A percentile compares a stretch with the other conserved stretches of the same genome.
phyloP scores from a whole-genome alignment of 2,329 filamentous ascomycete genomes.

The Microthyrium microscopicum region DNA sequence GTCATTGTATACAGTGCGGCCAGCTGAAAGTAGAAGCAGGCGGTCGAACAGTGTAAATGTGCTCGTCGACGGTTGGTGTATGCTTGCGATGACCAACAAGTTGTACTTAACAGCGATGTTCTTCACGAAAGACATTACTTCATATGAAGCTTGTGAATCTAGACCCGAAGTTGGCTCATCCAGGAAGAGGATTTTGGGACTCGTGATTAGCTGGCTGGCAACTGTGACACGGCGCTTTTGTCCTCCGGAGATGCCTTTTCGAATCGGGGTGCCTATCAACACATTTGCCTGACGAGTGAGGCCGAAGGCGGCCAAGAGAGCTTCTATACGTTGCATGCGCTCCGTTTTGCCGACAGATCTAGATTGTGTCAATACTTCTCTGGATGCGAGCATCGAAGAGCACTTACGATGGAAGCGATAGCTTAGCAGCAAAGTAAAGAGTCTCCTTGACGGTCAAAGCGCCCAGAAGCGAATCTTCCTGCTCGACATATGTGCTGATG shows the following conservation, averaged over 20 bases:
- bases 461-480: constrained; percentile 72
- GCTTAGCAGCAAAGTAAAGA: constrained; percentile 56
- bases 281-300: constrained; percentile 51
- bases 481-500: constrained; percentile 66
- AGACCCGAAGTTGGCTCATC: constrained; percentile 68
- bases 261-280: constrained; percentile 65
- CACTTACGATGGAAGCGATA: constrained; percentile 34
- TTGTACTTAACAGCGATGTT: constrained; percentile 8
- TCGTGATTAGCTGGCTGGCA: constrained; percentile 66
- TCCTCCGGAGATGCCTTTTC: constrained; percentile 69
- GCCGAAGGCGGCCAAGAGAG: constrained; percentile 56
- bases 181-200: constrained; percentile 57
- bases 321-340: constrained; percentile 44
- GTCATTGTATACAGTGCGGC: constrained; percentile 3
- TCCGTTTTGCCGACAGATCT: constrained; percentile 39
- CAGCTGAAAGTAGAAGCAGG: constrained; percentile 6
- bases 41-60: constrained; percentile 8
- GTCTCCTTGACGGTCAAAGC: constrained; percentile 69
- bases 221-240: constrained; percentile 71
- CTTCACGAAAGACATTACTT: constrained; percentile 8
- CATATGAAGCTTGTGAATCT: constrained; percentile 13
- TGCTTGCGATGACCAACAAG: constrained; percentile 8
- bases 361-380: background rate
- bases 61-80: constrained; percentile 8
- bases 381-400: background rate